phyloP scores from a whole-genome alignment of 768 basidiomycete species.

The Auriculariales sp. region DNA sequence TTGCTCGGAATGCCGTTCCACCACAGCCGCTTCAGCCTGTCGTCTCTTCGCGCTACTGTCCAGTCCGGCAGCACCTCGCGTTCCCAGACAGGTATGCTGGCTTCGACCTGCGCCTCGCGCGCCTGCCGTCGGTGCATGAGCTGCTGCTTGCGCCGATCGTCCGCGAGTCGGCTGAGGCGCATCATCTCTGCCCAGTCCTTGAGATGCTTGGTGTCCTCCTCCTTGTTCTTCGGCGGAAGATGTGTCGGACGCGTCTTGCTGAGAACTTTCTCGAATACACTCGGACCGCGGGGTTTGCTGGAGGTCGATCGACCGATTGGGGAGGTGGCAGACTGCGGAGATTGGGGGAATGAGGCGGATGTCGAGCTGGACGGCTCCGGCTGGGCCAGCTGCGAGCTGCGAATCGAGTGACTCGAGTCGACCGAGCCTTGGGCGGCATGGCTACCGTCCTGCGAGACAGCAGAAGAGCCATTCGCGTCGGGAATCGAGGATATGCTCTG shows the following conservation, averaged over 20 bases:
- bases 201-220: slow-evolving; percentile 74
- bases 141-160: slow-evolving; percentile 55
- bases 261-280: slow-evolving; percentile 59
- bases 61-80: slow-evolving; percentile 70
- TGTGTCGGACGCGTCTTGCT: slow-evolving; percentile 74
- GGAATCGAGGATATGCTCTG: background rate
- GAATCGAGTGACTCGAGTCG: no score
- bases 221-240: slow-evolving; percentile 66
- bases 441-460: no score
- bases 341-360: background rate
- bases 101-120: slow-evolving; percentile 55
- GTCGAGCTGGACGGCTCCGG: background rate
- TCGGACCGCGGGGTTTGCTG: slow-evolving; percentile 46
- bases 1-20: slow-evolving; percentile 81
- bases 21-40: slow-evolving; percentile 59
- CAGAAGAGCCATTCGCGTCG: background rate
- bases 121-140: slow-evolving; percentile 45
- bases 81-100: slow-evolving; percentile 63
- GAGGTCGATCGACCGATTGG: no score
- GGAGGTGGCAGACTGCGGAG: background rate
- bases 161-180: slow-evolving; percentile 58
- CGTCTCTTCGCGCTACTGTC: slow-evolving; percentile 54
- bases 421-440: no score
- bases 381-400: background rate
- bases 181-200: slow-evolving; percentile 84